Evolutionary conservation across 331 rosid species (phyloP).

Genomic region (Dryas integrifolia): DNA sequence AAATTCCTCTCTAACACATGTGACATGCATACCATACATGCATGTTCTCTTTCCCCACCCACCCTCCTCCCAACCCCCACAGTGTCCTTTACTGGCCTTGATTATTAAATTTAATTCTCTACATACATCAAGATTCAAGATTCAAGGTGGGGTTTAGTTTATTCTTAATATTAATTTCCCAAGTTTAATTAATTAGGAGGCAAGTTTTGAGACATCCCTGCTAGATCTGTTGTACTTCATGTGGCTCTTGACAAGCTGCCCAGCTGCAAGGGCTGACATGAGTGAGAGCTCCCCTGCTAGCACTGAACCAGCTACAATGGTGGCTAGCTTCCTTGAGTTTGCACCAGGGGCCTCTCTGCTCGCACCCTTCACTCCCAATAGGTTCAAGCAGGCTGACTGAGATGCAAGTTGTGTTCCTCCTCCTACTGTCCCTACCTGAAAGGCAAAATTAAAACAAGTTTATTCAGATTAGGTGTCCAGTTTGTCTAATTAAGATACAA

Average conservation of each 20-base stretch:
- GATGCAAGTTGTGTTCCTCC: slow-evolving; percentile 72
- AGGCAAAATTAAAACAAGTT: background rate
- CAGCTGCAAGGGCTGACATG: slow-evolving; percentile 67
- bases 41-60: no score
- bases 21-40: no score
- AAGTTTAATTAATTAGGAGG: slow-evolving; percentile 1
- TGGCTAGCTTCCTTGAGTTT: slow-evolving; percentile 49
- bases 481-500: no score
- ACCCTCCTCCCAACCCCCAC: no score
- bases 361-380: slow-evolving; percentile 65
- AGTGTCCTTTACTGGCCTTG: no score
- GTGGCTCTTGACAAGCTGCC: slow-evolving; percentile 63
- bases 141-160: background rate
- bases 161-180: no score
- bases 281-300: slow-evolving; percentile 64
- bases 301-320: slow-evolving; percentile 54
- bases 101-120: no score
- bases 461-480: background rate
- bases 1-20: no score
- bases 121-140: background rate
- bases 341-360: slow-evolving; percentile 55
- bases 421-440: slow-evolving; percentile 77
- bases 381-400: slow-evolving; percentile 60
- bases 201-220: slow-evolving; percentile 39
- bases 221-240: slow-evolving; percentile 70